Evolutionary conservation across 345 rosid species (phyloP).

Genomic region (Luvunga scandens): DNA sequence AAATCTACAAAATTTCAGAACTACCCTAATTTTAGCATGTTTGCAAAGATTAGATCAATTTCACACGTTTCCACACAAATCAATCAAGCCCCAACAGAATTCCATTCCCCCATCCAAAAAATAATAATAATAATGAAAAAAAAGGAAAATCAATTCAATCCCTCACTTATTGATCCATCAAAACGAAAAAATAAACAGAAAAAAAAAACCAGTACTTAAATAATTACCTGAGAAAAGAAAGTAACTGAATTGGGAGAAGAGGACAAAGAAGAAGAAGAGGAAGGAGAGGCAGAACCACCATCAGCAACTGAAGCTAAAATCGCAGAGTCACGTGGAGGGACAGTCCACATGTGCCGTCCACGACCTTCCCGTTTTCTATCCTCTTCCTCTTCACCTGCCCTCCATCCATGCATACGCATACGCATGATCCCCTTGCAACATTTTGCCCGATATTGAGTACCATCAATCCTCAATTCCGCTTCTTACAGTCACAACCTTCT

Average conservation of each 20-base stretch:
- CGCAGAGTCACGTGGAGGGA: slow-evolving; percentile 53
- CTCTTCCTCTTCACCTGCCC: slow-evolving; percentile 37
- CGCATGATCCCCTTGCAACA: slow-evolving; percentile 65
- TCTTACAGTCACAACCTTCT: background rate
- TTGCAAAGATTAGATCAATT: background rate
- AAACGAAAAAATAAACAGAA: background rate
- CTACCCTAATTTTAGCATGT: background rate
- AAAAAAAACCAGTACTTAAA: background rate
- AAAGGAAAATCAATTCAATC: background rate
- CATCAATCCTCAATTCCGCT: slow-evolving; percentile 39
- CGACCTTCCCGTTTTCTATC: slow-evolving; percentile 34
- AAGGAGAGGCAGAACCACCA: slow-evolving; percentile 38
- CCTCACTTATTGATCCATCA: background rate
- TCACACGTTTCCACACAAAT: background rate
- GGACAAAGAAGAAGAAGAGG: slow-evolving; percentile 25
- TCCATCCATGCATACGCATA: slow-evolving; percentile 40
- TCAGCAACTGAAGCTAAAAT: slow-evolving; percentile 25
- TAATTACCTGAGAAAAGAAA: background rate
- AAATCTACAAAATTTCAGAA: background rate
- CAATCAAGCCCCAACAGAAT: background rate
- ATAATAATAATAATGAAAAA: background rate
- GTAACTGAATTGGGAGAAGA: slow-evolving; percentile 27
- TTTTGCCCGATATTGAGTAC: slow-evolving; percentile 50
- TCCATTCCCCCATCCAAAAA: background rate
- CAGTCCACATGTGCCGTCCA: slow-evolving; percentile 60